Percentiles rank a stretch among this genome's conserved stretches.
Evolutionary conservation across 2,329 filamentous ascomycete genomes (phyloP).

Genomic region (Arthrobotrys sinensis): DNA sequence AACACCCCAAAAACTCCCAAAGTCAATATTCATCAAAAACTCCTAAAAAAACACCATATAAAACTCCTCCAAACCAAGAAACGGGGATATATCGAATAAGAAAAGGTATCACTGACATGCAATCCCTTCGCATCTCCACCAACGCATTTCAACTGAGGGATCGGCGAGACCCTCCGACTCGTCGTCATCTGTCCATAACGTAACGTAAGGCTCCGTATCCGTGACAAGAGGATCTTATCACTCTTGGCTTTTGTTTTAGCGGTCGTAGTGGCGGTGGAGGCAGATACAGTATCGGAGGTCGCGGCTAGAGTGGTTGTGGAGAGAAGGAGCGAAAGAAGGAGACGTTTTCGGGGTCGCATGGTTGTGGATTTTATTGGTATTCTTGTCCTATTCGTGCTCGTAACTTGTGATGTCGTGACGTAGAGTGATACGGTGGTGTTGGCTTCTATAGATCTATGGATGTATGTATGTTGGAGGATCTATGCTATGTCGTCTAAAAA

Average conservation of each 20-base stretch:
- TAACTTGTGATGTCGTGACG: not conserved
- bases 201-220: constrained; percentile 55
- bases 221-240: constrained; percentile 56
- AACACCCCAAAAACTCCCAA: constrained; percentile 66
- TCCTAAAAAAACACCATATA: not conserved
- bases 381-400: not conserved
- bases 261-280: constrained; percentile 54
- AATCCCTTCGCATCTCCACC: constrained; percentile 54
- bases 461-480: not conserved
- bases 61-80: not conserved
- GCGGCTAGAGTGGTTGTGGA: constrained; percentile 13
- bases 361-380: not conserved
- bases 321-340: constrained; percentile 36
- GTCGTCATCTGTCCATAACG: constrained; percentile 58
- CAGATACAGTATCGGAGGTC: constrained; percentile 27
- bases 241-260: constrained; percentile 60
- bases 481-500: not conserved
- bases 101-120: constrained; percentile 43
- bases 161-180: constrained; percentile 54
- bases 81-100: not conserved
- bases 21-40: constrained; percentile 19
- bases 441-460: constrained; percentile 8
- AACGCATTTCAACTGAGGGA: constrained; percentile 59
- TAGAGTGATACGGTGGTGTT: constrained; percentile 5
- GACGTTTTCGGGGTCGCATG: constrained; percentile 46